phyloP scores from a whole-genome alignment of 345 rosid species.

The Anacardium occidentale region DNA sequence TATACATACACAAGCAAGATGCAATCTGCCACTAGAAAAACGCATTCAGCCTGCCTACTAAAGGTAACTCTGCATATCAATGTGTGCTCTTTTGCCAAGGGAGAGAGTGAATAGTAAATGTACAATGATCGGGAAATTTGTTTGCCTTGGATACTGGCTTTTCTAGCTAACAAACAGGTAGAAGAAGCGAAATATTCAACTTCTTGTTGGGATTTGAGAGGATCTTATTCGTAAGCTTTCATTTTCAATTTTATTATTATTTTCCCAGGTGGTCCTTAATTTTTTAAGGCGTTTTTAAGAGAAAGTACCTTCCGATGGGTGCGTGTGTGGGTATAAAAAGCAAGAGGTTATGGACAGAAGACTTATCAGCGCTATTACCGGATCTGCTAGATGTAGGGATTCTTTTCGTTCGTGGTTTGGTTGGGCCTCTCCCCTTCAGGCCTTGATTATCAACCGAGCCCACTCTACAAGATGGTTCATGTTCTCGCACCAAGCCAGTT shows the following conservation, averaged over 20 bases:
- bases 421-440: background rate
- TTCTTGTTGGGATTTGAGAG: too few relatives aligned
- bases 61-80: background rate
- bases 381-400: conserved; percentile 2
- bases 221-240: too few relatives aligned
- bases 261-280: too few relatives aligned
- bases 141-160: background rate
- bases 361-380: conserved; percentile 21
- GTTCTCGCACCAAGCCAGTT: too few relatives aligned
- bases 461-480: too few relatives aligned
- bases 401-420: background rate
- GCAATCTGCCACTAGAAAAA: background rate
- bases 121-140: conserved; percentile 2
- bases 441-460: too few relatives aligned
- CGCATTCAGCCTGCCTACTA: background rate
- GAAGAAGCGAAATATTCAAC: too few relatives aligned
- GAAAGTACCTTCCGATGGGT: too few relatives aligned
- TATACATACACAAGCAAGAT: background rate
- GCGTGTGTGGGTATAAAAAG: background rate
- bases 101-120: background rate
- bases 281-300: too few relatives aligned
- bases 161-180: background rate
- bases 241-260: too few relatives aligned
- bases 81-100: background rate
- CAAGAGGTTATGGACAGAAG: conserved; percentile 1